Percentiles rank a stretch among this genome's conserved stretches.
Conservation (phyloP, 2,329 filamentous ascomycete genomes). For the Zalaria sp. region DNA sequence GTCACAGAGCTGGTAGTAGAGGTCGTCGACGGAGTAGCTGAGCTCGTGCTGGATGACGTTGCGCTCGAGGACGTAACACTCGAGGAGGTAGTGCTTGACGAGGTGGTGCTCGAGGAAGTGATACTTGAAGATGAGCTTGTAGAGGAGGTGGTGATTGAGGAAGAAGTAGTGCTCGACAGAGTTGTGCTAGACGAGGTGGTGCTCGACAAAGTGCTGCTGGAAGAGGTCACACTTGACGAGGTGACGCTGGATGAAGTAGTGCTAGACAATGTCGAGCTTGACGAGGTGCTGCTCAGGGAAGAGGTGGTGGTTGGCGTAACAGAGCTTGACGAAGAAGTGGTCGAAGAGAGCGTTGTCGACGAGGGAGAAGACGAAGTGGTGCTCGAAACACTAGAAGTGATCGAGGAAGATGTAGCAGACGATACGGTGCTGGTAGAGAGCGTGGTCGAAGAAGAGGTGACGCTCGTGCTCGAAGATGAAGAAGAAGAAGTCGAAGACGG, state of each 20-base stretch:
- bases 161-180: not conserved
- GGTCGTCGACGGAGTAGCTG: not conserved
- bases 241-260: not conserved
- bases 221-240: not conserved
- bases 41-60: not conserved
- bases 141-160: not conserved
- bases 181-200: not conserved
- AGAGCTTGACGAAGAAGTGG: not conserved
- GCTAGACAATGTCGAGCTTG: not conserved
- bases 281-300: not conserved
- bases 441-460: not conserved
- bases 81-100: not conserved
- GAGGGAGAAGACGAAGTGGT: not conserved
- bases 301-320: not conserved
- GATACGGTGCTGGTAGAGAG: not conserved
- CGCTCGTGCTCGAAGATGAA: not conserved
- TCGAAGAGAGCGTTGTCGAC: not conserved
- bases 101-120: not conserved
- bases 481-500: not conserved
- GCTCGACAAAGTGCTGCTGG: not conserved
- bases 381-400: not conserved
- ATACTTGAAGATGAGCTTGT: not conserved
- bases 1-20: not conserved
- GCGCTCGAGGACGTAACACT: not conserved
- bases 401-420: not conserved